phyloP scores from a whole-genome alignment of 129 eudicot genomes.

The Flaveria ramosissima region DNA sequence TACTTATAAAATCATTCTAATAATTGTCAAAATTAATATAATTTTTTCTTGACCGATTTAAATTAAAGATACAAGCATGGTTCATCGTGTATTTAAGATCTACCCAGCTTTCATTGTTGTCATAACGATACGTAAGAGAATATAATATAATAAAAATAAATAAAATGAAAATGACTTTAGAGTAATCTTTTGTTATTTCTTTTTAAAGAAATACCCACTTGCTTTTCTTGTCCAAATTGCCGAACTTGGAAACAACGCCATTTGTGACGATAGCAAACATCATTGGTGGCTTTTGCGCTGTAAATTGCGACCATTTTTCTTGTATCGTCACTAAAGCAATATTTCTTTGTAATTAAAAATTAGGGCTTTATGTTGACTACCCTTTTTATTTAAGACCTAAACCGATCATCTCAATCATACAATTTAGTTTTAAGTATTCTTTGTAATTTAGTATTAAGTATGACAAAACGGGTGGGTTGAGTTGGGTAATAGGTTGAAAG shows the following conservation, averaged over 20 bases:
- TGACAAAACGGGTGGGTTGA: too few relatives aligned
- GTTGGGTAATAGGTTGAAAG: too few relatives aligned
- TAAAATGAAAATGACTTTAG: conserved; percentile 20
- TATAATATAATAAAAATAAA: neutral
- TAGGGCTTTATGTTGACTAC: neutral
- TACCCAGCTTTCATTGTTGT: conserved; percentile 32
- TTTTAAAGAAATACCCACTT: conserved; percentile 23
- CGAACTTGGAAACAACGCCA: conserved; percentile 22
- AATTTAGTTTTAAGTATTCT: neutral
- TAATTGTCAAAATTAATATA: too few relatives aligned
- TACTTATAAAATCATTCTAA: too few relatives aligned
- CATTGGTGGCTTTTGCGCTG: conserved; percentile 43
- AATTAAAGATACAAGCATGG: too few relatives aligned
- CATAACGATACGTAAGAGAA: conserved; percentile 23
- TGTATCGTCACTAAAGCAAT: neutral
- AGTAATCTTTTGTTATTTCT: neutral
- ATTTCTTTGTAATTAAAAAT: neutral
- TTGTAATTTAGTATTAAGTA: neutral
- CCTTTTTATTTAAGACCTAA: neutral
- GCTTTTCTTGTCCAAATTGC: conserved; percentile 30
- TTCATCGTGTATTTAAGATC: neutral
- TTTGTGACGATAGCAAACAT: conserved; percentile 30
- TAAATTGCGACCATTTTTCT: conserved; percentile 24
- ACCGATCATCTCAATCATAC: neutral
- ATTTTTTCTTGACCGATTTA: too few relatives aligned